Evolutionary conservation across 176 grass and related monocot genomes (phyloP).

Genomic region (Cenchrus purpureus): DNA sequence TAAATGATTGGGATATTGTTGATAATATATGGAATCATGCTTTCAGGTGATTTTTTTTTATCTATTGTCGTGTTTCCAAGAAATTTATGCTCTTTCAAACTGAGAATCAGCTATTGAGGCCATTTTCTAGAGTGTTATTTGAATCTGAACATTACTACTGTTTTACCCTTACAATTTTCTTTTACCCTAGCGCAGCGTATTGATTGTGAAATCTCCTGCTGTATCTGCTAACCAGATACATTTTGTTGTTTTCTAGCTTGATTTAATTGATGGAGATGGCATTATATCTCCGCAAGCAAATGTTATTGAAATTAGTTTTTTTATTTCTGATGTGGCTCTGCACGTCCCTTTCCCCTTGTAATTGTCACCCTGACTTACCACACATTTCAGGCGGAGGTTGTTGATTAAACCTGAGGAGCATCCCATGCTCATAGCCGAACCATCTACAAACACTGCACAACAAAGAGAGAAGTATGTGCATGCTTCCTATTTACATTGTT

Average conservation of each 20-base stretch:
- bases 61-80: not conserved
- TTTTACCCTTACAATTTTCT: slow-evolving; percentile 6
- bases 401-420: slow-evolving; percentile 98
- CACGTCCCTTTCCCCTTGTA: slow-evolving; percentile 1
- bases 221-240: not conserved
- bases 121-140: not conserved
- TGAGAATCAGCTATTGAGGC: slow-evolving; percentile 11
- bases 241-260: not conserved
- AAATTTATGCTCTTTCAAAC: slow-evolving; percentile 19
- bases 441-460: slow-evolving; percentile 76
- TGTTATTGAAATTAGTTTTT: not conserved
- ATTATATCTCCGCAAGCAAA: not conserved
- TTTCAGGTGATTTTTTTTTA: slow-evolving; percentile 66
- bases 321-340: not conserved
- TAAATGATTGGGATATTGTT: slow-evolving; percentile 95
- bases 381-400: slow-evolving; percentile 65
- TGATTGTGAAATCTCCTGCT: slow-evolving; percentile 18
- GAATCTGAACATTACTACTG: slow-evolving; percentile 23
- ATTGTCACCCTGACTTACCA: slow-evolving; percentile 15
- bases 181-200: slow-evolving; percentile 1
- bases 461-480: slow-evolving; percentile 88
- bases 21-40: slow-evolving; percentile 99
- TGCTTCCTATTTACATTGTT: slow-evolving; percentile 28
- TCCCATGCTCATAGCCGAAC: slow-evolving; percentile 95
- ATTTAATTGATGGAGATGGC: slow-evolving; percentile 24